Conservation (phyloP, 2,329 filamentous ascomycete species). For the Fusarium fracticaudum region DNA sequence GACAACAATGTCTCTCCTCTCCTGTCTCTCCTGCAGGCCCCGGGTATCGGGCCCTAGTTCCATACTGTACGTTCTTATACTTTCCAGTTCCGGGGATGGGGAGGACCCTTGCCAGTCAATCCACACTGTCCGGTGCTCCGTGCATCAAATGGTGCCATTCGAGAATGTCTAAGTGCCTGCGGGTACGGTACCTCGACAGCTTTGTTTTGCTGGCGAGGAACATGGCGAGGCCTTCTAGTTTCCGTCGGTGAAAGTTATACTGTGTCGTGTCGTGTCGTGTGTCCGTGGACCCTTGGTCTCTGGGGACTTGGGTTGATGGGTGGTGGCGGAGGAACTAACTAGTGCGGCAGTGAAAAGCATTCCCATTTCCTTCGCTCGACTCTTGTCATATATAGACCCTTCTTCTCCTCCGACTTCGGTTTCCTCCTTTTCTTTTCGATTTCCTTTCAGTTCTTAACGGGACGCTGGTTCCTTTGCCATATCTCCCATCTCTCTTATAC, state of each 20-base stretch:
- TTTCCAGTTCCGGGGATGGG: conserved; percentile 27
- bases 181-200: conserved; percentile 10
- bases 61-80: conserved; percentile 14
- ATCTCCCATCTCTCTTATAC: background rate
- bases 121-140: conserved; percentile 22
- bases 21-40: background rate
- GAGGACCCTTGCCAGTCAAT: conserved; percentile 26
- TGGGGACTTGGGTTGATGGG: background rate
- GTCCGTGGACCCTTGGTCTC: conserved; percentile 1
- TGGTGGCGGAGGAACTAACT: conserved; percentile 8
- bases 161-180: conserved; percentile 12
- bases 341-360: conserved; percentile 11
- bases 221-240: conserved; percentile 17
- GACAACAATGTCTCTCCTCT: conserved; percentile 1
- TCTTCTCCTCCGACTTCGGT: conserved; percentile 19
- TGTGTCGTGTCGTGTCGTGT: background rate
- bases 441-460: background rate
- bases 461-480: background rate
- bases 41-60: conserved; percentile 10
- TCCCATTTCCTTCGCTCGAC: background rate
- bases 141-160: conserved; percentile 28
- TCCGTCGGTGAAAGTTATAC: conserved; percentile 21
- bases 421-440: background rate
- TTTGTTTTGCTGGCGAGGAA: conserved; percentile 11
- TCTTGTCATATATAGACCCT: conserved; percentile 29